A percentile compares a stretch with the other conserved stretches of the same genome.
phyloP scores from a whole-genome alignment of 2,329 filamentous ascomycete species.

The Paracamarosporium sp. region DNA sequence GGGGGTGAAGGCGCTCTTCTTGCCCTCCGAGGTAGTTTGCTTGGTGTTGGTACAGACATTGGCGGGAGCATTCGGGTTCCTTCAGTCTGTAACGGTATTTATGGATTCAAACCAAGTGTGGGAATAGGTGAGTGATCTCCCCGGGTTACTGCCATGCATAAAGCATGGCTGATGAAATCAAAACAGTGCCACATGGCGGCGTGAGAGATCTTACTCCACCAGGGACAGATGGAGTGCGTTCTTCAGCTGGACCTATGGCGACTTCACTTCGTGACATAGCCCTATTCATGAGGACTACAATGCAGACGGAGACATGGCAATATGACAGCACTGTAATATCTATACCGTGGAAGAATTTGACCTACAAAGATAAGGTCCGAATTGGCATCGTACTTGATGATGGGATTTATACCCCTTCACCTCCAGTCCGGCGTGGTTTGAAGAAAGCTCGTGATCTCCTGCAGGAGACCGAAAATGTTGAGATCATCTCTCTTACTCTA shows the following conservation, averaged over 20 bases:
- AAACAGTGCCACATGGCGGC: slow-evolving; percentile 42
- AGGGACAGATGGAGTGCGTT: slow-evolving; percentile 31
- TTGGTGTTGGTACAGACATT: slow-evolving; percentile 70
- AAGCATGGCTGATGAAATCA: neutral
- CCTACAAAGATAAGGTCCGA: slow-evolving; percentile 3
- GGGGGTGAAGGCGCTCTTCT: slow-evolving; percentile 71
- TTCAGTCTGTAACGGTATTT: slow-evolving; percentile 58
- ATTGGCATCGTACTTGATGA: slow-evolving; percentile 15
- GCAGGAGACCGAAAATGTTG: neutral
- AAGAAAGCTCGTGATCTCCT: slow-evolving; percentile 12
- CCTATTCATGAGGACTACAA: slow-evolving; percentile 48
- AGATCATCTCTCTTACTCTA: slow-evolving; percentile 10
- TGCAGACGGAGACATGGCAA: slow-evolving; percentile 49
- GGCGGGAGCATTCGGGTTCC: slow-evolving; percentile 55
- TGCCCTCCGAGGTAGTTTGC: slow-evolving; percentile 60
- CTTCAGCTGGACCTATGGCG: slow-evolving; percentile 47
- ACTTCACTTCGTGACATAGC: slow-evolving; percentile 46
- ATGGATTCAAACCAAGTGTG: slow-evolving; percentile 60
- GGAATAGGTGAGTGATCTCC: slow-evolving; percentile 17
- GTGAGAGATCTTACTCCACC: slow-evolving; percentile 20
- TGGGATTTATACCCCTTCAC: slow-evolving; percentile 13
- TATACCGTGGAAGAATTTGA: slow-evolving; percentile 11
- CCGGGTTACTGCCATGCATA: neutral
- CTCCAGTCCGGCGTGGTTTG: slow-evolving; percentile 14
- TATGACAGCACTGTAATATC: slow-evolving; percentile 15